These are phyloP conservation scores for Venturia asperata DNA, from an alignment of 2,329 filamentous ascomycete species.

Conservation along the genomic window DNA sequence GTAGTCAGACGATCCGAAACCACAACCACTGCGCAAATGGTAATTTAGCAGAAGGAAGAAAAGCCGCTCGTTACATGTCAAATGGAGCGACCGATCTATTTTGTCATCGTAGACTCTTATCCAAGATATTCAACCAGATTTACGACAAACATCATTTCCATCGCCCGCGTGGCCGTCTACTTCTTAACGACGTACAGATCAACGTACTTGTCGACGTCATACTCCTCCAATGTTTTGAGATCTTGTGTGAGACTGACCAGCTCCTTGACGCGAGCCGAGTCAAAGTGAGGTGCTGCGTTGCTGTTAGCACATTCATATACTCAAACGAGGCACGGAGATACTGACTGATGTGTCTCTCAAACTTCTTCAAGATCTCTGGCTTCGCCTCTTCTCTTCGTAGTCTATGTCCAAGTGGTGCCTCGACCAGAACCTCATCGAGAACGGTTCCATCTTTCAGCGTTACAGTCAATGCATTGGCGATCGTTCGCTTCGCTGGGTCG, in stretches of 20 bases:
- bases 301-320: background rate
- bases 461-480: conserved; percentile 93
- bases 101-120: background rate
- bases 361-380: conserved; percentile 93
- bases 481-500: conserved; percentile 84
- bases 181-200: conserved; percentile 60
- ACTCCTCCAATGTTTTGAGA: conserved; percentile 64
- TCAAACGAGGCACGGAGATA: conserved; percentile 50
- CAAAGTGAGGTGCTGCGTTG: conserved; percentile 16
- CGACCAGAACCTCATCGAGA: conserved; percentile 82
- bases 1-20: no score
- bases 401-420: conserved; percentile 90
- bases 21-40: background rate
- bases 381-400: conserved; percentile 92
- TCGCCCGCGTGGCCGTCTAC: background rate
- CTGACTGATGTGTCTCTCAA: conserved; percentile 79
- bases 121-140: background rate
- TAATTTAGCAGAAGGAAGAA: background rate
- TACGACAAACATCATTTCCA: background rate
- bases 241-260: conserved; percentile 75
- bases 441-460: conserved; percentile 90
- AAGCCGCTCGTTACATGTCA: background rate
- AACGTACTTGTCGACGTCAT: conserved; percentile 87
- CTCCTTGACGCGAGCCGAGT: conserved; percentile 61
- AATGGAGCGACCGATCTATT: background rate